Evolutionary conservation across 2,329 filamentous ascomycete species (phyloP).

Genomic region (Hortaea werneckii): DNA sequence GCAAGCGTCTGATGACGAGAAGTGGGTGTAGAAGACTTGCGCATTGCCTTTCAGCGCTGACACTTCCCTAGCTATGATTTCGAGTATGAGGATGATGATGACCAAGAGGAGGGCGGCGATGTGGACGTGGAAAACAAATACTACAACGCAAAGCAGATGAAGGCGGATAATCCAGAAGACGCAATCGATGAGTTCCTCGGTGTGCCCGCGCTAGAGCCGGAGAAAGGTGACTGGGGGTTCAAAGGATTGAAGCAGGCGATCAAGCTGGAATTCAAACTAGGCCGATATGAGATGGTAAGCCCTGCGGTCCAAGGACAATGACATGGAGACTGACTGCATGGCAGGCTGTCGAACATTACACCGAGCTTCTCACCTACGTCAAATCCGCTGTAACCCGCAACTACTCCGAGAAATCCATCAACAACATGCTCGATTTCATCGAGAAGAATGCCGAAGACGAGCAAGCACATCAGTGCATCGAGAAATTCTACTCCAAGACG

Average conservation of each 20-base stretch:
- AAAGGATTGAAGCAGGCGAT: conserved; percentile 97
- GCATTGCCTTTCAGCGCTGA: conserved; percentile 2
- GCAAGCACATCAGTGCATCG: conserved; percentile 71
- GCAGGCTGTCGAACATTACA: conserved; percentile 84
- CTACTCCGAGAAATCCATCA: conserved; percentile 98
- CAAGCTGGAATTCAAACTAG: conserved; percentile 90
- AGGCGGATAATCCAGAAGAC: conserved; percentile 72
- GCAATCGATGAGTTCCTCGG: conserved; percentile 89
- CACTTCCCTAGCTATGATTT: conserved; percentile 64
- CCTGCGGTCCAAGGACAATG: background rate
- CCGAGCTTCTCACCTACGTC: conserved; percentile 91
- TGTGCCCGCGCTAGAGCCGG: conserved; percentile 70
- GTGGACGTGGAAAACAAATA: conserved; percentile 99
- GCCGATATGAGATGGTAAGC: conserved; percentile 68
- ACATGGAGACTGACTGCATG: background rate
- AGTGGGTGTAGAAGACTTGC: conserved; percentile 46
- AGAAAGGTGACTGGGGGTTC: conserved; percentile 98
- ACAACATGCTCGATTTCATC: conserved; percentile 97
- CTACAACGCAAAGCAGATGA: conserved; percentile 98
- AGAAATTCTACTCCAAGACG: conserved; percentile 88
- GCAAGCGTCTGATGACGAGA: conserved; percentile 81
- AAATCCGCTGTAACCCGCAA: conserved; percentile 94
- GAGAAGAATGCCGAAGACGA: conserved; percentile 74
- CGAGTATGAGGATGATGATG: conserved; percentile 90
- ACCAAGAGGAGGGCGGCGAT: conserved; percentile 77